phyloP scores from a whole-genome alignment of 2,329 filamentous ascomycete genomes.

The Penicillium verrucosum region DNA sequence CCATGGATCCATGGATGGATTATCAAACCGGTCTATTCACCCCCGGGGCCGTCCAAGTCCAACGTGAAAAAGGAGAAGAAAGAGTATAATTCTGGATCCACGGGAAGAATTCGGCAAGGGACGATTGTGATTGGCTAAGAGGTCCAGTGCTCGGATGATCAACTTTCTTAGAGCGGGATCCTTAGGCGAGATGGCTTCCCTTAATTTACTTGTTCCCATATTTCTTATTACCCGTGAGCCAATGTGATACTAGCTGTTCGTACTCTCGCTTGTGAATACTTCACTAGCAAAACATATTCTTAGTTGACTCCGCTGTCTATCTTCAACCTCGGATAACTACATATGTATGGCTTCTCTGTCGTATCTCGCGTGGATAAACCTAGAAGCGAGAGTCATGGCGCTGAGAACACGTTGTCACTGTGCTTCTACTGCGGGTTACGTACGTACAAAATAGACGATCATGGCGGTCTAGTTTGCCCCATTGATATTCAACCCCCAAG shows the following conservation, averaged over 20 bases:
- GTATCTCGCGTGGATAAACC: conserved; percentile 23
- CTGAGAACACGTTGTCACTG: conserved; percentile 4
- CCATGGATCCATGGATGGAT: not conserved
- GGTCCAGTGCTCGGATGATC: conserved; percentile 23
- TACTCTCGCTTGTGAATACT: conserved; percentile 1
- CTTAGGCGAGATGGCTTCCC: conserved; percentile 33
- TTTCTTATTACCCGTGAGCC: conserved; percentile 1
- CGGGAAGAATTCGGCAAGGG: conserved; percentile 31
- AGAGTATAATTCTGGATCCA: not conserved
- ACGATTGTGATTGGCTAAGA: conserved; percentile 32
- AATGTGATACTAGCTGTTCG: not conserved
- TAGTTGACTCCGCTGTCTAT: not conserved
- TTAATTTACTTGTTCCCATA: conserved; percentile 6
- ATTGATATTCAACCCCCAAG: conserved; percentile 1
- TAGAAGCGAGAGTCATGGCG: conserved; percentile 13
- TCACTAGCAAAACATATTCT: not conserved
- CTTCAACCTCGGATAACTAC: conserved; percentile 1
- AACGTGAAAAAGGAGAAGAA: too few relatives aligned
- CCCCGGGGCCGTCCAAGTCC: too few relatives aligned
- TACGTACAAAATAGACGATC: not conserved
- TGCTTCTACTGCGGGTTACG: conserved; percentile 2
- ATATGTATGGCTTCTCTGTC: not conserved
- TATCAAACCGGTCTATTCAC: too few relatives aligned
- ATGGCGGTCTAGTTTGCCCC: conserved; percentile 13
- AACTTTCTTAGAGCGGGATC: conserved; percentile 38